phyloP scores from a whole-genome alignment of 768 basidiomycete species.

The Favolaschia claudopus region DNA sequence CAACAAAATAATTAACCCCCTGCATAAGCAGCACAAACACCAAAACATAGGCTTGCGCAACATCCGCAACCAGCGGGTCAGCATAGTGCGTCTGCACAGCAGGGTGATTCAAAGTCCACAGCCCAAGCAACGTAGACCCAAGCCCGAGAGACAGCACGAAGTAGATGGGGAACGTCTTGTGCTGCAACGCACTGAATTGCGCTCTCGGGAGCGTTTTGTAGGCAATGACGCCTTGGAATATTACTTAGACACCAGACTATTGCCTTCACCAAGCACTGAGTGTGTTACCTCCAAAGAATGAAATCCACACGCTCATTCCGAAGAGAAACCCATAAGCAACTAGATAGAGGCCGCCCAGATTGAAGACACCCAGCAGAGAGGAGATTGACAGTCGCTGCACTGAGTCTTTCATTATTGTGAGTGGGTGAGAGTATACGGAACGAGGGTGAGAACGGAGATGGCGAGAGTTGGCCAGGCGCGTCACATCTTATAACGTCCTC shows the following conservation, averaged over 20 bases:
- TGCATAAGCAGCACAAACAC: slow-evolving; percentile 56
- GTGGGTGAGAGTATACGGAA: slow-evolving; percentile 6
- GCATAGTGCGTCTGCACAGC: slow-evolving; percentile 56
- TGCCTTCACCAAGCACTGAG: neutral
- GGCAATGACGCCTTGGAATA: slow-evolving; percentile 61
- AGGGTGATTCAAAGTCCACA: slow-evolving; percentile 67
- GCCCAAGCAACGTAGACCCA: slow-evolving; percentile 59
- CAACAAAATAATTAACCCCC: slow-evolving; percentile 67
- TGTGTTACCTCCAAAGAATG: slow-evolving; percentile 68
- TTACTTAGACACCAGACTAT: no score
- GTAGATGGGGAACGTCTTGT: slow-evolving; percentile 78
- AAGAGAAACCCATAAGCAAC: slow-evolving; percentile 69
- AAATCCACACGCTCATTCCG: slow-evolving; percentile 80
- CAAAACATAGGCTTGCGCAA: slow-evolving; percentile 70
- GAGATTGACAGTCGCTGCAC: slow-evolving; percentile 45
- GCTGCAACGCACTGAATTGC: slow-evolving; percentile 78
- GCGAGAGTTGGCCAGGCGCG: no score
- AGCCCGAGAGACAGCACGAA: slow-evolving; percentile 67
- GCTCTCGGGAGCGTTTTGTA: slow-evolving; percentile 68
- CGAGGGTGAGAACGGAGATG: no score
- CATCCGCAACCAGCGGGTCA: slow-evolving; percentile 61
- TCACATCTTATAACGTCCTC: no score
- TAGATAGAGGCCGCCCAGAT: slow-evolving; percentile 52
- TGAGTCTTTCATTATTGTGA: slow-evolving; percentile 19
- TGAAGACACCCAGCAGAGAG: slow-evolving; percentile 41